These are phyloP conservation scores for Erysimum cheiri DNA, from an alignment of 441 rosid genomes.

Conservation along the genomic window DNA sequence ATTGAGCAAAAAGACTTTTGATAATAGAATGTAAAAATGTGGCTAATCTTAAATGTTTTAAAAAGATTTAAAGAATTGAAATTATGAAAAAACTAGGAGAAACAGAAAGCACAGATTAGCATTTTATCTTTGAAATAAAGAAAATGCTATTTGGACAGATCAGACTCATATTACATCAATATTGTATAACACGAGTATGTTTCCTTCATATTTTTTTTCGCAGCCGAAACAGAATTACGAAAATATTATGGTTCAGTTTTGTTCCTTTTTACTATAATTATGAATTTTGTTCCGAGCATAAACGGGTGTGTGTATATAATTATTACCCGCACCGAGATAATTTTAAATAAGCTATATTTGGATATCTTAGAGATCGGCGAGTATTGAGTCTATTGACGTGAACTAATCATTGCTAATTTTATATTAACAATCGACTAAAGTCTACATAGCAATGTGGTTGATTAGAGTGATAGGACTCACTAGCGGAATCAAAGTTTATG, in stretches of 20 bases:
- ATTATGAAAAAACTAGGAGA: too few species aligned
- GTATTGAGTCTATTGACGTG: constrained; percentile 18
- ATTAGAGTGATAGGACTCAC: not conserved
- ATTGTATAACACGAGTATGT: not conserved
- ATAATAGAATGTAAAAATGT: too few species aligned
- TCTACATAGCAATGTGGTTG: not conserved
- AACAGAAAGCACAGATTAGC: too few species aligned
- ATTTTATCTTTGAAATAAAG: not conserved
- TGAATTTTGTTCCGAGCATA: too few species aligned
- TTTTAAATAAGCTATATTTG: not conserved
- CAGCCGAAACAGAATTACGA: not conserved
- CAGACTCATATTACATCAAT: not conserved
- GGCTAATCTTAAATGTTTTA: too few species aligned
- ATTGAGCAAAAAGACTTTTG: too few species aligned
- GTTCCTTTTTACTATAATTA: not conserved
- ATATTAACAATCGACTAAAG: not conserved
- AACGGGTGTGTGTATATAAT: not conserved
- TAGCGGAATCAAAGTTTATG: not conserved
- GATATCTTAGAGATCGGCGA: not conserved
- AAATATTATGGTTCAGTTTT: too few species aligned
- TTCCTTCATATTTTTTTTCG: too few species aligned
- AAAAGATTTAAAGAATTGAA: too few species aligned
- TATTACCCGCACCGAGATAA: constrained; percentile 20
- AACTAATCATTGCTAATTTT: constrained; percentile 16
- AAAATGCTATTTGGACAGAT: not conserved